A percentile compares a stretch with the other conserved stretches of the same genome.
These are phyloP conservation scores for Lyophyllum semitale DNA, from an alignment of 768 basidiomycete genomes.

Conservation along the genomic window DNA sequence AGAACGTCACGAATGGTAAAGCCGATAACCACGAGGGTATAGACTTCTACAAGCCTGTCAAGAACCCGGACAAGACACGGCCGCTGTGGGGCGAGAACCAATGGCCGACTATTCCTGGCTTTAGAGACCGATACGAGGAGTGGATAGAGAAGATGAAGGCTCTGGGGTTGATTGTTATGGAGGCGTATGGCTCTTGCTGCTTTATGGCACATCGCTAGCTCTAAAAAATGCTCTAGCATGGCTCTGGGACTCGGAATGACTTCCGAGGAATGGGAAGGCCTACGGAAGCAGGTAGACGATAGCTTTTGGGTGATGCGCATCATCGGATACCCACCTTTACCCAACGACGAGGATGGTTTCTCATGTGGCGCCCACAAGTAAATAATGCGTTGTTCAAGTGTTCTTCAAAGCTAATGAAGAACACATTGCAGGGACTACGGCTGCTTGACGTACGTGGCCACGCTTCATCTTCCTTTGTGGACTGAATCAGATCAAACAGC, in stretches of 20 bases:
- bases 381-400: constrained; percentile 6
- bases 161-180: constrained; percentile 81
- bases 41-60: constrained; percentile 79
- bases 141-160: constrained; percentile 89
- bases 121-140: constrained; percentile 62
- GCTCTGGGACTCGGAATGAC: constrained; percentile 77
- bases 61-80: constrained; percentile 66
- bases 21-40: constrained; percentile 85
- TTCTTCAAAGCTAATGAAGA: not conserved
- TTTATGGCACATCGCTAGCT: not conserved
- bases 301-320: constrained; percentile 90
- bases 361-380: constrained; percentile 93
- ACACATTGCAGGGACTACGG: constrained; percentile 73
- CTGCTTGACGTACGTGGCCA: constrained; percentile 71
- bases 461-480: not conserved
- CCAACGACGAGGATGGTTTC: constrained; percentile 75
- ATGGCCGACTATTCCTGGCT: constrained; percentile 68
- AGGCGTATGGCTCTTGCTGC: constrained; percentile 61
- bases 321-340: constrained; percentile 89
- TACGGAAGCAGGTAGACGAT: constrained; percentile 74
- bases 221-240: constrained; percentile 54
- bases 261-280: constrained; percentile 63
- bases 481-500: not conserved
- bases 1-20: constrained; percentile 86
- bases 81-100: constrained; percentile 86